Percentiles rank a stretch among this genome's conserved stretches.
Evolutionary conservation across 768 basidiomycete species (phyloP).

Genomic region (Phaffia tasmanica): DNA sequence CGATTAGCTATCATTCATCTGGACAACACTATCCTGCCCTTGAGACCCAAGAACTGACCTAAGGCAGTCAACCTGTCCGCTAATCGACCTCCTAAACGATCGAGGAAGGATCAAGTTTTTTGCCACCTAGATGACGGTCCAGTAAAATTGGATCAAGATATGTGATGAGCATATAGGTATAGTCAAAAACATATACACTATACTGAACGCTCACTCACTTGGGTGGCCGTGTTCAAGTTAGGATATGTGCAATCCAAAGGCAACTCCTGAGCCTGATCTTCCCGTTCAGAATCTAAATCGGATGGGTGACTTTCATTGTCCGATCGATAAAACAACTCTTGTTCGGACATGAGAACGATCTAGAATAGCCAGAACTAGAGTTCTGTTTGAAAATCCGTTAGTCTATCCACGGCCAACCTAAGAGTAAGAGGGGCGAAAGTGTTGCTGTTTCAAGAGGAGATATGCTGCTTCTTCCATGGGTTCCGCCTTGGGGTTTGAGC

Average conservation of each 20-base stretch:
- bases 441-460: too few relatives aligned
- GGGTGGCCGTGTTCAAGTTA: conserved; percentile 23
- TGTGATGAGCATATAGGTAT: neutral
- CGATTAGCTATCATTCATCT: neutral
- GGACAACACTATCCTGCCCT: neutral
- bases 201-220: conserved; percentile 4
- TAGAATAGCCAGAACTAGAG: too few relatives aligned
- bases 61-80: conserved; percentile 22
- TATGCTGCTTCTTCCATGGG: too few relatives aligned
- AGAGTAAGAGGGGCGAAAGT: too few relatives aligned
- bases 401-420: too few relatives aligned
- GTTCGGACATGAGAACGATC: too few relatives aligned
- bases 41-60: neutral
- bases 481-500: too few relatives aligned
- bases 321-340: too few relatives aligned
- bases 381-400: too few relatives aligned
- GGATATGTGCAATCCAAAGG: conserved; percentile 16
- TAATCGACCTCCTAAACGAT: conserved; percentile 16
- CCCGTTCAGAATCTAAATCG: too few relatives aligned
- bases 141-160: neutral
- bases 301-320: too few relatives aligned
- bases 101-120: conserved; percentile 6
- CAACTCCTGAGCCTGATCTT: neutral
- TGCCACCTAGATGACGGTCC: neutral
- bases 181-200: neutral